Base-by-base conservation (phyloP, 1,284 basidiomycete genomes). In the Ustilago curta region DNA sequence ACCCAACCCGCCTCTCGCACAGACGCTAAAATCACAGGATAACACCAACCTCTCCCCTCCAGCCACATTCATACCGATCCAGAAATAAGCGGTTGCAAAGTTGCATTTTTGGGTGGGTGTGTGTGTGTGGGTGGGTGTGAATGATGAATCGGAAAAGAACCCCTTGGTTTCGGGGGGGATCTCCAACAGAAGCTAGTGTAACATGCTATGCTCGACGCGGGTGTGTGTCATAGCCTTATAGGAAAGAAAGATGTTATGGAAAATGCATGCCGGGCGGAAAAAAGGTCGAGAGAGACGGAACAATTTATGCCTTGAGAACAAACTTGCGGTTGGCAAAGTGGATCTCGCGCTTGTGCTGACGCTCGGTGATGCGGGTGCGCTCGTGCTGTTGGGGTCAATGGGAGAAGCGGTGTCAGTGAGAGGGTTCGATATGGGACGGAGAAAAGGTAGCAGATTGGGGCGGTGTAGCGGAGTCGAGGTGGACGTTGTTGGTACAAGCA, bases 271-370 rank as follows among this genome's bases (percentile, higher is more conserved):
- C 39, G 19, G 43, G 19, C n/a, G n/a, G n/a, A n/a, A n/a, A n/a
- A n/a, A n/a, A 29, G 21, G 23, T 19, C 37, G 43, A 39, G 19
- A 44, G 44, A 29, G n/a, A 50, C n/a, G 21, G 53, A 21, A 12
- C 8, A 16, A n/a, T 62, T 84, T 82, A 84, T 59, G 83, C 83
- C 83, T 84, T 84, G 69, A 84, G 76, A 55, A 84, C 81, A 69
- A 73, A 84, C 70, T 80, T 80, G 61, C 81, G 81, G 58, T 68
- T 68, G 67, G 77, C 79, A 67, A 84, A 84, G 82, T 84, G 83
- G 59, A 83, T 76, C 70, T 82, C 68, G 66, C 76, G 74, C 82
- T 84, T 84, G 80, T 82, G 79, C 78, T 83, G 70, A 59, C 83
- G 80, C 77, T 83, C 82, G 32, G 83, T 83, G 59, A 68, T 70